Conservation (phyloP, 495 filamentous ascomycete genomes). For the Hamigera avellanea region DNA sequence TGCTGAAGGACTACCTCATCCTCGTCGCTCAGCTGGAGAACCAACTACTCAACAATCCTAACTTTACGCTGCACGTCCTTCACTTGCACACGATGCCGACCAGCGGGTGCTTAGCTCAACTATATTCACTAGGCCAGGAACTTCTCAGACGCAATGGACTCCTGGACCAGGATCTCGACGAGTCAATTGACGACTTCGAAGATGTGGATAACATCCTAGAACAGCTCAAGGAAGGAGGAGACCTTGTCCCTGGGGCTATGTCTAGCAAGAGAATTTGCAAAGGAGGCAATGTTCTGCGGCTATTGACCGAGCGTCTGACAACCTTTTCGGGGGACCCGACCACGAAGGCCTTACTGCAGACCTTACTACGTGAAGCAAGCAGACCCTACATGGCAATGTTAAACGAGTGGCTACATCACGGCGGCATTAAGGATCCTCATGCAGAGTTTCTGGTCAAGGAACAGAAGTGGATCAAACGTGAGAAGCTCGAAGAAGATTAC, state of each 20-base stretch:
- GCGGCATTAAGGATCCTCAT: constrained; percentile 89
- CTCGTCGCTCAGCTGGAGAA: constrained; percentile 88
- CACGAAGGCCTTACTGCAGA: constrained; percentile 66
- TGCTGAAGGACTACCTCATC: constrained; percentile 85
- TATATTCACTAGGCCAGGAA: constrained; percentile 80
- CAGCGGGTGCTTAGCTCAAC: constrained; percentile 74
- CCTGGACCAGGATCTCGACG: constrained; percentile 75
- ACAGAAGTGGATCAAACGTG: constrained; percentile 86
- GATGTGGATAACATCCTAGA: constrained; percentile 85
- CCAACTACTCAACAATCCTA: constrained; percentile 73
- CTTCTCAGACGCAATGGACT: constrained; percentile 77
- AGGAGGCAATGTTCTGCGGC: constrained; percentile 76
- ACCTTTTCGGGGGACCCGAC: constrained; percentile 89
- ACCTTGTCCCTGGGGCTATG: constrained; percentile 63
- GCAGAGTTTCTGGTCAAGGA: constrained; percentile 91
- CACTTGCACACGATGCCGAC: constrained; percentile 86
- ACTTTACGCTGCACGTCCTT: constrained; percentile 83
- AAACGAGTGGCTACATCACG: constrained; percentile 97
- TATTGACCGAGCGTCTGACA: constrained; percentile 73
- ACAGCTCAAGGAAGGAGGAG: constrained; percentile 64
- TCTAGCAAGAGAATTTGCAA: constrained; percentile 87
- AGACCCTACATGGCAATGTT: constrained; percentile 96
- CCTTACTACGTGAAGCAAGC: constrained; percentile 75
- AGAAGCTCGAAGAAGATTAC: constrained; percentile 87
- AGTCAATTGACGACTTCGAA: constrained; percentile 69